Base-by-base conservation (phyloP, 306 rosid genomes). In the Acacia confusa region DNA sequence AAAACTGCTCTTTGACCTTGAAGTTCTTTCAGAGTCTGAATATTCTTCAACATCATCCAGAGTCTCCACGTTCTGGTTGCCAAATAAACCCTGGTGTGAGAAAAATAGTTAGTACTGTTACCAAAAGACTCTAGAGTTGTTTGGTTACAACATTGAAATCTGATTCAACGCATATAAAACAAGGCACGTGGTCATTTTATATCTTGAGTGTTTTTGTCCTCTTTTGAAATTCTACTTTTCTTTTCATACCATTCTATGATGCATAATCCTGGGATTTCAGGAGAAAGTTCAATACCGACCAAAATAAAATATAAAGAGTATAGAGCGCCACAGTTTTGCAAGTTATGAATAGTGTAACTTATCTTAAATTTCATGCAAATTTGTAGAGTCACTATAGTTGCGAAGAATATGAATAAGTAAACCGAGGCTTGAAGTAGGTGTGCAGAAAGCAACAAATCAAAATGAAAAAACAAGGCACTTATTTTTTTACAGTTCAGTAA, bases 1-100 rank as follows among this genome's bases (percentile, higher is more conserved):
- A 32, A 48, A 82, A 73, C 84, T 61, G 84, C 82, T 87, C 67
- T 83, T 84, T 70, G 76, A 79, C 72, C 85, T 86, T 83, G 89
- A 78, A 72, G 65, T 13, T 55, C 84, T 84, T 76, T 90, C 97
- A 43, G 82, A 82, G 50, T 90, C 89, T 2, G 84, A 81, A 77
- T 86, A 93, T 74, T 90, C 92, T 24, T 78, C 55, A 77, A 86
- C 91, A 60, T 91, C 97, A 38, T 88, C 28, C 10, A 92, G 74
- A 52, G 77, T 84, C 44, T 91, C 92, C 60, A 84, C 89, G 17
- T 57, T 88, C 80, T 87, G 97, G 81, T 84, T 84, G 73, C 94
- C 99, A 89, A 95, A 89, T 45, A 95, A 84, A 50, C 99, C 99
- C 99, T 93, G 80, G 47, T 77, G 60, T 15, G 76, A 40, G 72